Evolutionary conservation across 768 basidiomycete species (phyloP).

Genomic region (Lentinula aciculospora): DNA sequence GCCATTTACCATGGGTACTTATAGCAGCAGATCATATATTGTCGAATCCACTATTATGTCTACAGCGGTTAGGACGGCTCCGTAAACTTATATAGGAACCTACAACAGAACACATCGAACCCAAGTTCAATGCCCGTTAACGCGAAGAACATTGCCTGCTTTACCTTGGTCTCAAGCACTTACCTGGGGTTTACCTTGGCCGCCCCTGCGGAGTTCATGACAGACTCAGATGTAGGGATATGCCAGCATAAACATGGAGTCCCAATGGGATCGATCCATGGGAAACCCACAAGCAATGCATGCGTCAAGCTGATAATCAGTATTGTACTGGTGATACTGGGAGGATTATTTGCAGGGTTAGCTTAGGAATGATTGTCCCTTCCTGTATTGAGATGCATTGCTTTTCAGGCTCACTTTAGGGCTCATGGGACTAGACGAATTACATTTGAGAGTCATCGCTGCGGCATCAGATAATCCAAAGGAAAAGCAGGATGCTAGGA

Average conservation of each 20-base stretch:
- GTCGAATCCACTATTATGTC: not conserved
- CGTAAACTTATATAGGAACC: not conserved
- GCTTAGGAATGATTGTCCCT: not conserved
- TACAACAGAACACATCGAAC: not conserved
- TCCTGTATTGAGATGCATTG: not conserved
- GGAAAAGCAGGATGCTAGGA: slow-evolving; percentile 66
- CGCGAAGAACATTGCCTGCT: not conserved
- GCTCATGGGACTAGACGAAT: slow-evolving; percentile 89
- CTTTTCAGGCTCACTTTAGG: slow-evolving; percentile 75
- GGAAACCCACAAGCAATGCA: too few relatives aligned
- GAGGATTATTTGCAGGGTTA: slow-evolving; percentile 92
- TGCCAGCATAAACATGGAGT: not conserved
- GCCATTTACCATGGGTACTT: not conserved
- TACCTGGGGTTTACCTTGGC: not conserved
- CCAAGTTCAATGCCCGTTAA: not conserved
- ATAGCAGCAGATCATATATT: not conserved
- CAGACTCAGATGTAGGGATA: not conserved
- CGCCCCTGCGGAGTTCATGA: not conserved
- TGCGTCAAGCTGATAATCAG: slow-evolving; percentile 60
- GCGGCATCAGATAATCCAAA: slow-evolving; percentile 67
- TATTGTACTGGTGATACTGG: slow-evolving; percentile 65
- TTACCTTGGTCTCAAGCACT: not conserved
- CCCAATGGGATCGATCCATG: not conserved
- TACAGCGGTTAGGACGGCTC: not conserved
- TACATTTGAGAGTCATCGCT: slow-evolving; percentile 85